A percentile compares a stretch with the other conserved stretches of the same genome.
Conservation (phyloP, 2,329 filamentous ascomycete species). For the Fusarium sp. region DNA sequence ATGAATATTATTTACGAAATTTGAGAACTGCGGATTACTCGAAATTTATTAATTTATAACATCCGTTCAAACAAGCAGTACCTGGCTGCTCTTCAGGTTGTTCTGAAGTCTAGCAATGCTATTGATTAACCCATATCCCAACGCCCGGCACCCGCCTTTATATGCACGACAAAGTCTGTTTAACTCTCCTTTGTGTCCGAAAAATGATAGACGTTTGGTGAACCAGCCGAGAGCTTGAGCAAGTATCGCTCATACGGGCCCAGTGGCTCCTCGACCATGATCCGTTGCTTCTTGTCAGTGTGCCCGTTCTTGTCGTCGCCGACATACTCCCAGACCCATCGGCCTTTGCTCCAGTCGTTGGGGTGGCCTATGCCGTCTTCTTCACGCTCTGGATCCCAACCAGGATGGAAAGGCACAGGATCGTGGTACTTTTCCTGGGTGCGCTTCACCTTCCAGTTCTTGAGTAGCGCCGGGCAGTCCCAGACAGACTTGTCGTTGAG, state of each 20-base stretch:
- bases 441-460: constrained; percentile 61
- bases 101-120: not conserved
- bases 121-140: not conserved
- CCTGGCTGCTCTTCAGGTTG: no score
- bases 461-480: constrained; percentile 61
- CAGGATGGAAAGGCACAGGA: constrained; percentile 53
- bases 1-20: not conserved
- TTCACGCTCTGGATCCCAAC: constrained; percentile 50
- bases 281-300: constrained; percentile 54
- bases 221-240: constrained; percentile 61
- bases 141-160: not conserved
- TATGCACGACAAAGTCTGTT: not conserved
- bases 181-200: constrained; percentile 50
- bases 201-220: constrained; percentile 61
- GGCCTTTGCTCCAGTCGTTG: constrained; percentile 49
- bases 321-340: constrained; percentile 71
- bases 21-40: no score
- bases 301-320: constrained; percentile 62
- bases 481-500: constrained; percentile 65
- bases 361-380: constrained; percentile 43
- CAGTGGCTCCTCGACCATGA: constrained; percentile 68
- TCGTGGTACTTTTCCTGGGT: constrained; percentile 53
- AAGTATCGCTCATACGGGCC: constrained; percentile 68
- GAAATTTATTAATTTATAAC: no score
- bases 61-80: no score